A percentile compares a stretch with the other conserved stretches of the same genome.
These are phyloP conservation scores for Fusarium solani-melongenae DNA, from an alignment of 2,329 filamentous ascomycete genomes.

Conservation along the genomic window DNA sequence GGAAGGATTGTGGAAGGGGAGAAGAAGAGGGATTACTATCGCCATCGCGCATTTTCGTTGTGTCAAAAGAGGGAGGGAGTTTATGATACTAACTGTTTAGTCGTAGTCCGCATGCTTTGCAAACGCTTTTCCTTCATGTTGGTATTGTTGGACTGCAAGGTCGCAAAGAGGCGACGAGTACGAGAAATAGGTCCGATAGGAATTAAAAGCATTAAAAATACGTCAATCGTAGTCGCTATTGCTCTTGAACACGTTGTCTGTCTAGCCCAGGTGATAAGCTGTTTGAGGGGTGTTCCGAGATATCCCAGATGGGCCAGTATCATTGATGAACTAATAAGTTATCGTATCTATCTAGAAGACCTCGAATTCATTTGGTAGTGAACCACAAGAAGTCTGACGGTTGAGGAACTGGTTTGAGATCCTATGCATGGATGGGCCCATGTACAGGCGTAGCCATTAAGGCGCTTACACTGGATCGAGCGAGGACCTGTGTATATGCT, in stretches of 20 bases:
- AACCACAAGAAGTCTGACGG: neutral
- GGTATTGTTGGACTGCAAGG: constrained; percentile 28
- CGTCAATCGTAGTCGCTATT: neutral
- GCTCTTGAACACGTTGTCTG: neutral
- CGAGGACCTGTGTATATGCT: neutral
- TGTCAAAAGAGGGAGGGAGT: constrained; percentile 28
- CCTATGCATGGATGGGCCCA: neutral
- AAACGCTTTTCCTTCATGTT: constrained; percentile 11
- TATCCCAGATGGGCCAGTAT: neutral
- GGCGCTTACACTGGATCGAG: neutral
- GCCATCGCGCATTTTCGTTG: constrained; percentile 29
- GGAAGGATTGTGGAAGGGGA: neutral
- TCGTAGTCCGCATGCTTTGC: neutral
- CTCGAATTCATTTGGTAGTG: neutral
- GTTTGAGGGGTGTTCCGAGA: neutral
- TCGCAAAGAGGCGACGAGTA: neutral
- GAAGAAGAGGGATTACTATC: constrained; percentile 1
- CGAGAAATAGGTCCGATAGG: constrained; percentile 11
- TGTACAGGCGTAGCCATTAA: no score
- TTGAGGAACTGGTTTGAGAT: neutral
- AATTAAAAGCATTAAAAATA: neutral
- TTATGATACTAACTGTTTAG: neutral
- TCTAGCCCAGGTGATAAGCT: neutral
- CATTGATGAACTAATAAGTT: neutral
- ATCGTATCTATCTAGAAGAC: neutral